Evolutionary conservation across 164 flowering plant species (phyloP).

Genomic region (Paratinospora sagittata): DNA sequence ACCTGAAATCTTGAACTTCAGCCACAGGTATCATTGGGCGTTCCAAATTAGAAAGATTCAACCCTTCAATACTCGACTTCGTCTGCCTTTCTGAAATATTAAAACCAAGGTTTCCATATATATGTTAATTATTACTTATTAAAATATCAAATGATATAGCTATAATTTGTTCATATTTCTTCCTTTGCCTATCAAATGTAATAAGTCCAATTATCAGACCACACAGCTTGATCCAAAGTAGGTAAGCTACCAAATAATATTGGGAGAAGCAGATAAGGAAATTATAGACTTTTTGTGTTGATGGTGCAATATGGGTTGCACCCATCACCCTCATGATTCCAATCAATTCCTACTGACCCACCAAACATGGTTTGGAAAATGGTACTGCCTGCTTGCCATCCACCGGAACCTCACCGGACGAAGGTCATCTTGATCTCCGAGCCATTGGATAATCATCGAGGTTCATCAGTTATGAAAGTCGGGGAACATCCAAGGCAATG

Average conservation of each 20-base stretch:
- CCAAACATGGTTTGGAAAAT: background rate
- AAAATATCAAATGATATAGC: too few relatives aligned
- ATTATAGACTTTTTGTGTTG: constrained; percentile 7
- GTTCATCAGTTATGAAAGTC: background rate
- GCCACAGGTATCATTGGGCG: constrained; percentile 32
- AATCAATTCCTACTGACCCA: constrained; percentile 5
- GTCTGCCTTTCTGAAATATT: constrained; percentile 54
- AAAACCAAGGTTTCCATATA: constrained; percentile 12
- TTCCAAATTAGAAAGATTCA: constrained; percentile 52
- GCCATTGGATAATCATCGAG: background rate
- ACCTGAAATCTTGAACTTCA: constrained; percentile 58
- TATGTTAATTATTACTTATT: too few relatives aligned
- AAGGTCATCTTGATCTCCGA: too few relatives aligned
- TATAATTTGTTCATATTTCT: background rate
- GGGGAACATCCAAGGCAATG: background rate
- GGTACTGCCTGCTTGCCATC: background rate
- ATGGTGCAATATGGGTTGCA: constrained; percentile 1
- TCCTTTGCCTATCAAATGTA: background rate
- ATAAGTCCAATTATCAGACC: background rate
- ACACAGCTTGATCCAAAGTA: constrained; percentile 23
- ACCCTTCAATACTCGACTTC: constrained; percentile 44
- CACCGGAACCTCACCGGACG: background rate
- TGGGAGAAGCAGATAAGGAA: constrained; percentile 12
- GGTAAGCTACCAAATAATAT: constrained; percentile 52
- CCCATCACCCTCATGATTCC: constrained; percentile 6